Conservation (phyloP, 768 basidiomycete genomes). For the Tulasnella sp. region DNA sequence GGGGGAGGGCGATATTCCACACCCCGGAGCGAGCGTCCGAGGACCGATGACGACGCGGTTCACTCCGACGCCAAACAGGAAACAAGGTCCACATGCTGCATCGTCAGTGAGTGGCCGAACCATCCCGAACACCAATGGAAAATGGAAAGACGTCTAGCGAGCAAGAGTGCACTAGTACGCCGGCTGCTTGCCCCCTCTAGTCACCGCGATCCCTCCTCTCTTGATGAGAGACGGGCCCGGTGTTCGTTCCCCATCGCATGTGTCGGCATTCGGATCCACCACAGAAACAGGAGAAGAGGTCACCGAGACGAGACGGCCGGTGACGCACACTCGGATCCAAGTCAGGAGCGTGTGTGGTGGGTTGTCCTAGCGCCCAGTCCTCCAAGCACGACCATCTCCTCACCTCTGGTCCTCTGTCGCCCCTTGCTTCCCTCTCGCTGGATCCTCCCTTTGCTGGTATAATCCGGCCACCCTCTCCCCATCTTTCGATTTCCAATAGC, state of each 20-base stretch:
- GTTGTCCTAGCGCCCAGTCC: neutral
- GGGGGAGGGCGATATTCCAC: neutral
- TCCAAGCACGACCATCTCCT: conserved; percentile 3
- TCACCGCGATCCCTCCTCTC: conserved; percentile 15
- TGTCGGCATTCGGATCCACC: neutral
- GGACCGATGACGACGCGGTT: conserved; percentile 5
- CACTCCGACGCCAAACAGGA: neutral
- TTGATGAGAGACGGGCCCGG: neutral
- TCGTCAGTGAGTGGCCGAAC: neutral
- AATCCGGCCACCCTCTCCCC: conserved; percentile 2
- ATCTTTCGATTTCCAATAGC: neutral
- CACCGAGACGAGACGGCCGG: conserved; percentile 19
- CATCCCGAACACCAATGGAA: neutral
- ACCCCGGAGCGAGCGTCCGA: neutral
- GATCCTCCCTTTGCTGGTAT: neutral
- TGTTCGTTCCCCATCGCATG: conserved; percentile 6
- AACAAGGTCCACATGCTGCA: conserved; percentile 4
- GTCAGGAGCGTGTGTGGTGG: neutral
- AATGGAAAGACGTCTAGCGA: neutral
- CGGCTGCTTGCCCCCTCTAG: neutral
- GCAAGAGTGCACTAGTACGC: neutral
- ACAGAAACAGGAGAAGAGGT: neutral
- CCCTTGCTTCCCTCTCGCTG: conserved; percentile 8
- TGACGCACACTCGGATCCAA: neutral
- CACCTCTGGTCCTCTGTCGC: conserved; percentile 3